Evolutionary conservation across 441 rosid genomes (phyloP), one percentile per base, ranked within the genome.

Genomic region (Populus hybrid): DNA sequence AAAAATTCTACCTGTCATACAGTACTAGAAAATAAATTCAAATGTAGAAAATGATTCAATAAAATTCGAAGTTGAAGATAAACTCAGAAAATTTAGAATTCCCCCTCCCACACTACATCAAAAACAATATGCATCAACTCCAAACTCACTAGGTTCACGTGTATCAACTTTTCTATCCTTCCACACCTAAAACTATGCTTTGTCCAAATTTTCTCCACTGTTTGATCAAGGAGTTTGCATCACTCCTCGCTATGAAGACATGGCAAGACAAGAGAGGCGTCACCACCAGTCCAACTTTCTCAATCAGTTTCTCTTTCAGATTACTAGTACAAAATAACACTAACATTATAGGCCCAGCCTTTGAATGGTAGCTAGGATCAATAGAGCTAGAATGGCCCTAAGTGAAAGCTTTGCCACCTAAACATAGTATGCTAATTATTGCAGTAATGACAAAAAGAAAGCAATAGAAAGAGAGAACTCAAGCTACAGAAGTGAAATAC

Each of bases 401-500:
- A 67, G 69, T 1, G 2, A 8, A 24, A 64, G 7, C 2, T 8
- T 40, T 4, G 6, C 32, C 42, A 10, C 10, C 66, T 14, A 21
- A 68, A 21, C 10, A 34, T 5, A 18, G 65, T 34, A 2, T 57
- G 6, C 8, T 64, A 66, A 11, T 9, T 68, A 30, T 6, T n/a
- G n/a, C 12, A 30, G 26, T 57, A 69, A 50, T 46, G 32, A 46
- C 65, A 50, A 2, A 46, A 34, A 7, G 10, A 21, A 69, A 69
- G 69, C 54, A 24, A 59, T 35, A 46, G 16, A 61, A 30, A 74
- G 18, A 78, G 57, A 57, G 64, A 18, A 74, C 24, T 69, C 24
- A 42, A 40, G 50, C 32, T 35, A 21, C 50, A 66, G 23, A 68
- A 57, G 21, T 23, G 54, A 80, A 16, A 72, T 84, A 95, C 98